phyloP scores from a whole-genome alignment of 768 basidiomycete genomes.

The Gymnopilus junonius region DNA sequence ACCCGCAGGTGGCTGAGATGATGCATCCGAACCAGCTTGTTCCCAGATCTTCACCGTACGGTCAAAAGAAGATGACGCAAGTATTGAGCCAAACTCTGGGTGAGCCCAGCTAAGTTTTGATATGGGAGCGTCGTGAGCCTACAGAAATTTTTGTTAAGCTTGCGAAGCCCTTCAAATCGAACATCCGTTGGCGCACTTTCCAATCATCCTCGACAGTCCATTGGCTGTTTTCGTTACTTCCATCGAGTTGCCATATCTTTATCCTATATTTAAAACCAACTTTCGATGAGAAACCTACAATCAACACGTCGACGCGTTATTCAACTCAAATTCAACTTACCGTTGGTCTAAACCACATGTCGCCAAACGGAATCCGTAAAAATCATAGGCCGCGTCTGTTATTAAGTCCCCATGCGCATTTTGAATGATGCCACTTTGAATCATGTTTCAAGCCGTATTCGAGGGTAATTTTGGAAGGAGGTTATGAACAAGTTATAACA shows the following conservation, averaged over 20 bases:
- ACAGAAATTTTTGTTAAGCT: background rate
- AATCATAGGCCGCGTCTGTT: conserved; percentile 89
- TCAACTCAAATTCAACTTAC: too few relatives aligned
- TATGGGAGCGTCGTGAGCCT: conserved; percentile 96
- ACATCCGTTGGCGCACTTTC: conserved; percentile 60
- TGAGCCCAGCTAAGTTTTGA: conserved; percentile 89
- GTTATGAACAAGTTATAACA: background rate
- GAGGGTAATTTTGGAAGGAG: background rate
- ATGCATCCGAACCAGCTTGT: conserved; percentile 45
- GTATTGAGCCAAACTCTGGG: conserved; percentile 86
- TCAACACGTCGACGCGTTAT: background rate
- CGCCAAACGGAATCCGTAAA: conserved; percentile 82
- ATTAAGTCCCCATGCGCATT: conserved; percentile 82
- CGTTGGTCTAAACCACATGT: conserved; percentile 85
- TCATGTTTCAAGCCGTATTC: conserved; percentile 50
- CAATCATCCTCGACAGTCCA: conserved; percentile 89
- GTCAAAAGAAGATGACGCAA: conserved; percentile 90
- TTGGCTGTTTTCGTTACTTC: conserved; percentile 73
- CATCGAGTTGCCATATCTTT: conserved; percentile 84
- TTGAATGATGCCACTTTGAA: conserved; percentile 80
- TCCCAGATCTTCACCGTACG: conserved; percentile 95
- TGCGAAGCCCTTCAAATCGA: background rate
- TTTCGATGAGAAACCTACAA: conserved; percentile 13
- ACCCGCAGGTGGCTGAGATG: conserved; percentile 29
- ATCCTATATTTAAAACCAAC: conserved; percentile 52